Evolutionary conservation across 2,329 filamentous ascomycete genomes (phyloP).

Genomic region (Phyllachora maydis): DNA sequence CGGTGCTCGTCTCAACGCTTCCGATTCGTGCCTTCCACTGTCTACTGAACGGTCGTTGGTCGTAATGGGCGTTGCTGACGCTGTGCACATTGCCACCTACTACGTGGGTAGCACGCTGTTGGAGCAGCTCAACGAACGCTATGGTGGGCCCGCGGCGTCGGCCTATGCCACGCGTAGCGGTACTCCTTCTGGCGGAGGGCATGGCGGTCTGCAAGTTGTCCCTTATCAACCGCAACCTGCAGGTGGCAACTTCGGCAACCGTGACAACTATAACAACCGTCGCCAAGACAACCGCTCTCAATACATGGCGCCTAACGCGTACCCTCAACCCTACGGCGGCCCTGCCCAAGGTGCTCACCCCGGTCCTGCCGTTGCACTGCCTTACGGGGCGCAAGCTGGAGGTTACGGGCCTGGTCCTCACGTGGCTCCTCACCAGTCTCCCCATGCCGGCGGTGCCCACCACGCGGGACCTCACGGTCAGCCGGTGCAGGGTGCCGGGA

Average conservation of each 20-base stretch:
- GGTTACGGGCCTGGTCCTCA: slow-evolving; percentile 65
- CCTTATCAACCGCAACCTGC: slow-evolving; percentile 89
- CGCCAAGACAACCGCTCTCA: slow-evolving; percentile 55
- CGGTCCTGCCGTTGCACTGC: slow-evolving; percentile 45
- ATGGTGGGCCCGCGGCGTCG: slow-evolving; percentile 89
- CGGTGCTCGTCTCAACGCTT: slow-evolving; percentile 88
- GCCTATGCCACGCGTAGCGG: slow-evolving; percentile 92
- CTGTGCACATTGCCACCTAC: slow-evolving; percentile 96
- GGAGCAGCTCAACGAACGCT: slow-evolving; percentile 91
- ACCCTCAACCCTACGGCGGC: slow-evolving; percentile 55
- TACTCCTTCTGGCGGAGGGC: slow-evolving; percentile 79
- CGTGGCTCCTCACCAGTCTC: slow-evolving; percentile 50
- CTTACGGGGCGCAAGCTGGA: slow-evolving; percentile 58
- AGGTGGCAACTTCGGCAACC: slow-evolving; percentile 78
- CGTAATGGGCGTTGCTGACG: slow-evolving; percentile 92
- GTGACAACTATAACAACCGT: slow-evolving; percentile 63
- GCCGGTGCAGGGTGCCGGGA: slow-evolving; percentile 44
- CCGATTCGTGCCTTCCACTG: slow-evolving; percentile 79
- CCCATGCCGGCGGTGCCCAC: slow-evolving; percentile 35
- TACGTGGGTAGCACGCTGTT: slow-evolving; percentile 96
- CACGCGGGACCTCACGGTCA: slow-evolving; percentile 51
- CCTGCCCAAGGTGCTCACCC: slow-evolving; percentile 43
- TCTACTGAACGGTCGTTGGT: slow-evolving; percentile 96
- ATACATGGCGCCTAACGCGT: slow-evolving; percentile 50
- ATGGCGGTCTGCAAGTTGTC: slow-evolving; percentile 97